Evolutionary conservation across 192 early-diverging fungal genomes (phyloP), one percentile per base, ranked within the genome.

Genomic region (Dimargaris verticillata): DNA sequence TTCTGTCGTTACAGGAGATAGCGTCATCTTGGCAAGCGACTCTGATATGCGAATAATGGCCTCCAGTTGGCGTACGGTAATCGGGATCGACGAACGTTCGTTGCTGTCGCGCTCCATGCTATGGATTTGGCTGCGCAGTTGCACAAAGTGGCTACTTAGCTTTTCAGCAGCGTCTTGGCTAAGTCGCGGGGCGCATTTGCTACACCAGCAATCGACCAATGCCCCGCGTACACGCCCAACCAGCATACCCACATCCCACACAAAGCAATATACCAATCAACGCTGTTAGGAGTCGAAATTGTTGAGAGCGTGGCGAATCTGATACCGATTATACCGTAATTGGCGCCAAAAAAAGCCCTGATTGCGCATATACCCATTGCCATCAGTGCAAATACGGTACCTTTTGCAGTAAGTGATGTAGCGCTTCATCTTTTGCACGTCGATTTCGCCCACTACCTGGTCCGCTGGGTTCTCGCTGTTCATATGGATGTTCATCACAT

Each of bases 11-110:
- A 83, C 75, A 10, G 90, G 83, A 24, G 85, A 83, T 11, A 99
- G 79, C 22, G 83, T 80, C 74, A 97, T 86, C 63, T 99, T 99
- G 61, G 96, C 96, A 52, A 99, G 74, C 15, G 96, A 87, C 73
- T 99, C 96, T 26, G 96, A 86, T 47, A 99, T 91, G 66, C 96
- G 93, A 62, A 99, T 83, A 65, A 99, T 94, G 48, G 96, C 96
- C 74, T 99, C 96, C 62, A 99, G 74, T 77, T 98, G 95, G 71
- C 75, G 76, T 59, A 99, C 83, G 12, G 96, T 99, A 67, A 99
- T 99, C 0, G 96, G 96, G 58, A 99, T 93, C 24, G 90, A 86
- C 9, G 85, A 84, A 59, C 86, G 72, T 61, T 78, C 78, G 33
- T 79, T 73, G 22, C 73, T 82, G 60, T 87, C 77, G 57, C 80